These are phyloP conservation scores for Aschersonia sp. DNA, from an alignment of 2,329 filamentous ascomycete genomes.

Conservation along the genomic window DNA sequence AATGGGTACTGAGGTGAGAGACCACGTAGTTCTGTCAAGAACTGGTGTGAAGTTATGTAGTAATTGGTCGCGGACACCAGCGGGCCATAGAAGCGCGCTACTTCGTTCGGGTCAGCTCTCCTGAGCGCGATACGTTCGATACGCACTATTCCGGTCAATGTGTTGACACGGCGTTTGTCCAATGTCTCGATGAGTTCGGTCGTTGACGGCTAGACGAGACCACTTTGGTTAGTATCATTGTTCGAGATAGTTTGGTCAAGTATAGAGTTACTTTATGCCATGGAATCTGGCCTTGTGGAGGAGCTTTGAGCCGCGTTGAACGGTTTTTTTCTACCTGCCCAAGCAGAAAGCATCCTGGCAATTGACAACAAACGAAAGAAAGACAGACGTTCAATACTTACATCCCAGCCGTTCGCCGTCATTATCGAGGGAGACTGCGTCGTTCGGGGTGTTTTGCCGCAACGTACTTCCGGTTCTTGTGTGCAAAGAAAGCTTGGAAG, in stretches of 20 bases:
- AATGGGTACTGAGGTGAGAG: constrained; percentile 56
- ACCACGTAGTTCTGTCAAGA: constrained; percentile 55
- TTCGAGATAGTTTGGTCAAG: neutral
- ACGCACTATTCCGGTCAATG: constrained; percentile 55
- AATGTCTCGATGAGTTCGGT: constrained; percentile 49
- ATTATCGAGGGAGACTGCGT: no score
- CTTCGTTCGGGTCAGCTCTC: constrained; percentile 42
- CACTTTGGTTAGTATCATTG: neutral
- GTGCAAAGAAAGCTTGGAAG: no score
- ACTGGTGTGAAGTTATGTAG: constrained; percentile 56
- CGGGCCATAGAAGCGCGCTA: constrained; percentile 40
- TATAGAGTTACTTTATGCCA: neutral
- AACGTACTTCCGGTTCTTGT: no score
- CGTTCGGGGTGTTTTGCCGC: no score
- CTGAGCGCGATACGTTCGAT: constrained; percentile 52
- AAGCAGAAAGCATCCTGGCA: no score
- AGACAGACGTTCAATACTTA: no score
- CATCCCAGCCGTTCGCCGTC: no score
- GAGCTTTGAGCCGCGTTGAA: no score
- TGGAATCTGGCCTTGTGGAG: no score
- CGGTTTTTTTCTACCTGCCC: no score
- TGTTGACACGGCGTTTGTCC: constrained; percentile 55
- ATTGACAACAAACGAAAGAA: no score
- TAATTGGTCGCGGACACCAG: constrained; percentile 60
- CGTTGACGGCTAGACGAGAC: constrained; percentile 31